phyloP scores from a whole-genome alignment of 106 monocot species.

The Acorus calamus region DNA sequence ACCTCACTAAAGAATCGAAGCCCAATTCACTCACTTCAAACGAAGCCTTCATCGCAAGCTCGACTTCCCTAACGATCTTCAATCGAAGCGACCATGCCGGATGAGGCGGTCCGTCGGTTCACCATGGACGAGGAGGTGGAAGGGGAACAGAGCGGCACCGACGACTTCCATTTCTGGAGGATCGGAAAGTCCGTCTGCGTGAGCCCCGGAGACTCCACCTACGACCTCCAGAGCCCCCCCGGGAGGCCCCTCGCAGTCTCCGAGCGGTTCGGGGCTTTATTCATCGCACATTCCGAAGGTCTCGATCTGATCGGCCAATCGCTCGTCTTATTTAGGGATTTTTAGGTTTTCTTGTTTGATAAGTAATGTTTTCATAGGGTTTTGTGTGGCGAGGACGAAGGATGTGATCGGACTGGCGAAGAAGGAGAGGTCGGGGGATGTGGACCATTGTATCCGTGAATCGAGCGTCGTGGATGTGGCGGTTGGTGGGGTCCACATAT shows the following conservation, averaged over 20 bases:
- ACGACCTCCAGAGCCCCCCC: slow-evolving; percentile 55
- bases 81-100: too few species aligned
- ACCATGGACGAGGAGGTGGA: slow-evolving; percentile 45
- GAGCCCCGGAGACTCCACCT: slow-evolving; percentile 28
- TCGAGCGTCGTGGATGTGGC: slow-evolving; percentile 47
- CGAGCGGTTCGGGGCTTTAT: slow-evolving; percentile 37
- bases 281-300: slow-evolving; percentile 70
- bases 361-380: slow-evolving; percentile 36
- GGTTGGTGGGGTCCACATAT: slow-evolving; percentile 53
- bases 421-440: slow-evolving; percentile 37
- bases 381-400: slow-evolving; percentile 64
- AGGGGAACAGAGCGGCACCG: slow-evolving; percentile 38
- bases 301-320: too few species aligned
- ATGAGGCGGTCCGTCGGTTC: slow-evolving; percentile 1
- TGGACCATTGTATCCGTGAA: slow-evolving; percentile 28
- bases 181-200: slow-evolving; percentile 71
- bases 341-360: slow-evolving; percentile 5
- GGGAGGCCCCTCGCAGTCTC: slow-evolving; percentile 52
- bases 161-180: slow-evolving; percentile 63
- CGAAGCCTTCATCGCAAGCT: too few species aligned
- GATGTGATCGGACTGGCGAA: slow-evolving; percentile 54
- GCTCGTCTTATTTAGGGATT: not conserved
- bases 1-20: too few species aligned
- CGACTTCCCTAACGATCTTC: too few species aligned
- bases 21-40: too few species aligned